phyloP scores from a whole-genome alignment of 768 basidiomycete genomes.

The Podaxis pistillaris region DNA sequence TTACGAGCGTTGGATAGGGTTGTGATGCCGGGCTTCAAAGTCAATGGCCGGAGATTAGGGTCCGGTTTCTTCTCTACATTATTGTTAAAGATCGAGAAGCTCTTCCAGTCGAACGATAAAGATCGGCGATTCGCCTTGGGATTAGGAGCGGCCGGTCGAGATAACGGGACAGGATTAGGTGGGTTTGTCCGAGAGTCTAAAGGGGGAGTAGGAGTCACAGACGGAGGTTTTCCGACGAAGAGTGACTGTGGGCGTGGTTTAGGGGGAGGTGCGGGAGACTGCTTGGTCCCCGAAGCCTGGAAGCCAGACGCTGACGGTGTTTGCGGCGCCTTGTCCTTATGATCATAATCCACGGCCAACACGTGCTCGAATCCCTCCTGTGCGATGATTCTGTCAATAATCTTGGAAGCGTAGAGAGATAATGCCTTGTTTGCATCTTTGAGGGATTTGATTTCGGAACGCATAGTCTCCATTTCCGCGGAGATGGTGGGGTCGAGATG shows the following conservation, averaged over 20 bases:
- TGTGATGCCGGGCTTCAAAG: conserved; percentile 62
- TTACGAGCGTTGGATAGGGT: conserved; percentile 67
- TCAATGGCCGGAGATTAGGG: conserved; percentile 62
- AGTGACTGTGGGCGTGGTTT: conserved; percentile 66
- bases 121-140: conserved; percentile 64
- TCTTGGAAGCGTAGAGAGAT: conserved; percentile 94
- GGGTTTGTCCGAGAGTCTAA: conserved; percentile 23
- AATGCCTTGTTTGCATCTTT: conserved; percentile 96
- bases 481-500: conserved; percentile 40
- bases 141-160: conserved; percentile 16
- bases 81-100: conserved; percentile 64
- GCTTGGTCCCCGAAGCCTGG: conserved; percentile 25
- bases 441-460: conserved; percentile 86
- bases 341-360: conserved; percentile 86
- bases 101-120: conserved; percentile 82
- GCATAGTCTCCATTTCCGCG: conserved; percentile 69
- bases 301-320: conserved; percentile 44
- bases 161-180: conserved; percentile 13
- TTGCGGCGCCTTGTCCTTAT: conserved; percentile 50
- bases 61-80: conserved; percentile 63
- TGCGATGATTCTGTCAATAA: conserved; percentile 94
- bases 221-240: conserved; percentile 43
- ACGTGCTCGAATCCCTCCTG: conserved; percentile 98
- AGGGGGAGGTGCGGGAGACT: conserved; percentile 28
- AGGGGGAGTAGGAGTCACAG: conserved; percentile 30